Evolutionary conservation across 345 rosid genomes (phyloP).

Genomic region (Zanthoxylum bungeanum): DNA sequence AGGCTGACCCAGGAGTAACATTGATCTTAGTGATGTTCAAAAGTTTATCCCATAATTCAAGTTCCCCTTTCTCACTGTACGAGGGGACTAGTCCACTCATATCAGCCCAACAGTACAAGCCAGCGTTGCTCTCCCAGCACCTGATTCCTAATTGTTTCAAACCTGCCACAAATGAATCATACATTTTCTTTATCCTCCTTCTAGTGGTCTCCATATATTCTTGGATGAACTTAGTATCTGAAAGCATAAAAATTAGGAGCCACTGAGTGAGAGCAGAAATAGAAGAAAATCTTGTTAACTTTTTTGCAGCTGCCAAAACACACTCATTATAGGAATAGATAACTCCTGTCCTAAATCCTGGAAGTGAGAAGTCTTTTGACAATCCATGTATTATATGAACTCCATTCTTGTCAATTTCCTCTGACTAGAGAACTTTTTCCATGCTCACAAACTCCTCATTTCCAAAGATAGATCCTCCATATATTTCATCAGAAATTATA

Average conservation of each 20-base stretch:
- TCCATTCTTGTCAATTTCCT: slow-evolving; percentile 67
- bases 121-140: slow-evolving; percentile 62
- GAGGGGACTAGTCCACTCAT: slow-evolving; percentile 68
- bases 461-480: slow-evolving; percentile 70
- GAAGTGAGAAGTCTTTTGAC: slow-evolving; percentile 83
- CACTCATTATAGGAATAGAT: slow-evolving; percentile 67
- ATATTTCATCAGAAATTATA: slow-evolving; percentile 86
- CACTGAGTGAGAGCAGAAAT: slow-evolving; percentile 75
- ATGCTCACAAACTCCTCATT: slow-evolving; percentile 78
- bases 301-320: slow-evolving; percentile 65
- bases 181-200: slow-evolving; percentile 49
- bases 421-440: slow-evolving; percentile 62
- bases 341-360: slow-evolving; percentile 83
- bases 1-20: too few relatives aligned
- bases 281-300: slow-evolving; percentile 70
- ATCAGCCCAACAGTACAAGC: slow-evolving; percentile 89
- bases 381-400: slow-evolving; percentile 83
- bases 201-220: slow-evolving; percentile 56
- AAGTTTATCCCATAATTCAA: slow-evolving; percentile 73
- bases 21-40: slow-evolving; percentile 63
- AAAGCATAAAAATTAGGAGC: slow-evolving; percentile 70
- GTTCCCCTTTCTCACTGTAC: slow-evolving; percentile 83
- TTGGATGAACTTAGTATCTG: slow-evolving; percentile 56
- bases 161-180: slow-evolving; percentile 55
- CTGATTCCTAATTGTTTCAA: slow-evolving; percentile 54